Base-by-base conservation (phyloP, 352 stramenopile genomes). In the Elongisporangium prolatum region DNA sequence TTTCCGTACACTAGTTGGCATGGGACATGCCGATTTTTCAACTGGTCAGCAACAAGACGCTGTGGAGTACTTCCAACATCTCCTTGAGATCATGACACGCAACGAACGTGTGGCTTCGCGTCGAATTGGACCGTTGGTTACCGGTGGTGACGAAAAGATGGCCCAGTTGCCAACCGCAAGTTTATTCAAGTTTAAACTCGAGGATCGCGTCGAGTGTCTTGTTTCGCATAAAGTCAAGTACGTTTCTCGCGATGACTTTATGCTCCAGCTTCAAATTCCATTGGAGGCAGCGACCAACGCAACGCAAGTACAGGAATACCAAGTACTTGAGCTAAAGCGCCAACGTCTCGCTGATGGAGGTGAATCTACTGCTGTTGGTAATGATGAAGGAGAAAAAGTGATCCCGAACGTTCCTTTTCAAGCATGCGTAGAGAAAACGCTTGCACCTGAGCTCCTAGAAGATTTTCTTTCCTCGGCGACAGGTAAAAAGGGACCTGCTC, bases 1-100 rank as follows among this genome's bases (percentile, higher is more conserved):
- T 65, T 98, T 99, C 71, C 97, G 97, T 56, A 75, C 88, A 51
- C 69, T 98, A 11, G 86, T 99, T n/a, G 96, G 95, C 9, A 94
- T 96, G 52, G 87, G 95, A 52, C 96, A 99, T 70, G 71, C 90
- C 1, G 96, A 99, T 48, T 99, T 99, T 69, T 96, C 87, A 0
- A 98, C 96, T 0, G 94, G 94, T 2, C 93, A 98, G 61, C 97
- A 99, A 72, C 97, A 99, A 75, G 97, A 99, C 75, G 95, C 96
- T 2, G 90, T 96, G 6, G 97, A 99, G 67, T 99, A 99, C 69
- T 89, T 99, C 37, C 89, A 98, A 59, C 89, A 99, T 74, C 69
- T 99, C 14, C 77, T 99, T 17, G 94, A 99, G 48, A 75, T 92
- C 37, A 83, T 99, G 61, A 89, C 91, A 52, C 72, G 85, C 22